A percentile compares a stretch with the other conserved stretches of the same genome.
Conservation (phyloP, 2,329 filamentous ascomycete species). For the Grosmannia clavigera region DNA sequence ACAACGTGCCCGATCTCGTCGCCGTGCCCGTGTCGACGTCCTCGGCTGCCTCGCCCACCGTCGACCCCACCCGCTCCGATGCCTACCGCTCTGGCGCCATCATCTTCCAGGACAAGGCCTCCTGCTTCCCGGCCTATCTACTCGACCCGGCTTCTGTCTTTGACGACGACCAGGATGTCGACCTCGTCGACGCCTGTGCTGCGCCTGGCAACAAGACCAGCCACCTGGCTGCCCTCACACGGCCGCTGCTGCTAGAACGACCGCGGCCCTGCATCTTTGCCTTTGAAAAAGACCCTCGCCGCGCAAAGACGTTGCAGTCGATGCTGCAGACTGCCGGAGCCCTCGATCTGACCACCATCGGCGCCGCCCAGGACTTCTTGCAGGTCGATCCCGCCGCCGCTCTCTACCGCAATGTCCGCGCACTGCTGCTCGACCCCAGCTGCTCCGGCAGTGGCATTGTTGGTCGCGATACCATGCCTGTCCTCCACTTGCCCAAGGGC, state of each 20-base stretch:
- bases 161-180: conserved; percentile 37
- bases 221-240: conserved; percentile 69
- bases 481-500: conserved; percentile 44
- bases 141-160: conserved; percentile 46
- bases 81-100: conserved; percentile 68
- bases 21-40: conserved; percentile 46
- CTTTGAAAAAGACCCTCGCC: conserved; percentile 61
- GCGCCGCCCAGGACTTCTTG: conserved; percentile 70
- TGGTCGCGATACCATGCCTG: conserved; percentile 67
- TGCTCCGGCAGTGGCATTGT: conserved; percentile 95
- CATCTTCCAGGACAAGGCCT: conserved; percentile 93
- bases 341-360: conserved; percentile 45
- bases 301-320: conserved; percentile 65
- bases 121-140: conserved; percentile 88
- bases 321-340: conserved; percentile 76
- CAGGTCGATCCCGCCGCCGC: conserved; percentile 53
- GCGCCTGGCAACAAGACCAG: conserved; percentile 98
- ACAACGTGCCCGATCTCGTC: conserved; percentile 70
- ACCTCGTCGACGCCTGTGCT: conserved; percentile 84
- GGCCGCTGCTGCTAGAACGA: conserved; percentile 10
- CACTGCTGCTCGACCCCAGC: conserved; percentile 79
- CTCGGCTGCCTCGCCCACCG: conserved; percentile 19
- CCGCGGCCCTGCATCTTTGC: conserved; percentile 45
- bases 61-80: conserved; percentile 52
- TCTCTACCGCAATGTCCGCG: conserved; percentile 58